These are phyloP conservation scores for Tulasnella sp. DNA, from an alignment of 768 basidiomycete genomes.

Conservation along the genomic window DNA sequence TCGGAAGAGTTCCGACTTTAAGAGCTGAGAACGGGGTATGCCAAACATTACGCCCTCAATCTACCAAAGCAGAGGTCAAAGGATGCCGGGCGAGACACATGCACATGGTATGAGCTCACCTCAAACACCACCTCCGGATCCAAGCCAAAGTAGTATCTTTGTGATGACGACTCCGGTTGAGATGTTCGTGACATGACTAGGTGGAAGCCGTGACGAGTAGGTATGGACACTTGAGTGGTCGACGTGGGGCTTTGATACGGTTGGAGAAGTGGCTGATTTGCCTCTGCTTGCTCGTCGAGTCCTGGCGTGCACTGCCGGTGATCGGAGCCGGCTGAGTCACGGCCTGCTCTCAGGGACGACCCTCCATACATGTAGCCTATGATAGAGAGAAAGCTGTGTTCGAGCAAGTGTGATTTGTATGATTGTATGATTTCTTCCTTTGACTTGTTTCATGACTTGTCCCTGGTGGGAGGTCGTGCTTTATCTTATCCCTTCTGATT, in stretches of 20 bases:
- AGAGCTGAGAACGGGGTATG: background rate
- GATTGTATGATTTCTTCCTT: no score
- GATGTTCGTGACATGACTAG: background rate
- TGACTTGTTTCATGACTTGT: no score
- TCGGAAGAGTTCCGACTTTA: background rate
- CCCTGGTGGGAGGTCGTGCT: no score
- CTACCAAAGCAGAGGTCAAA: background rate
- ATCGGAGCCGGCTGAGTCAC: no score
- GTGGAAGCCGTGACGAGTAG: background rate
- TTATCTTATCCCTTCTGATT: no score
- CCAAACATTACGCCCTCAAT: background rate
- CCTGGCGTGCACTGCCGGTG: background rate
- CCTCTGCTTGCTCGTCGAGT: background rate
- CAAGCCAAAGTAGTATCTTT: background rate
- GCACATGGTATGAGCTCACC: background rate
- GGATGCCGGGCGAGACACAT: background rate
- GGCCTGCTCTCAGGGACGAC: no score
- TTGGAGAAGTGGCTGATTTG: background rate
- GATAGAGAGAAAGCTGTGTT: no score
- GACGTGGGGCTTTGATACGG: background rate
- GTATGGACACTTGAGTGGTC: background rate
- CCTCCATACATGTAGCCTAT: no score
- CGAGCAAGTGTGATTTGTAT: no score
- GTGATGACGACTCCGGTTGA: background rate
- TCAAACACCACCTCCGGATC: background rate